Evolutionary conservation across 2,329 filamentous ascomycete genomes (phyloP), one percentile per base, ranked within the genome.

Genomic region (Monosporascus sp.): DNA sequence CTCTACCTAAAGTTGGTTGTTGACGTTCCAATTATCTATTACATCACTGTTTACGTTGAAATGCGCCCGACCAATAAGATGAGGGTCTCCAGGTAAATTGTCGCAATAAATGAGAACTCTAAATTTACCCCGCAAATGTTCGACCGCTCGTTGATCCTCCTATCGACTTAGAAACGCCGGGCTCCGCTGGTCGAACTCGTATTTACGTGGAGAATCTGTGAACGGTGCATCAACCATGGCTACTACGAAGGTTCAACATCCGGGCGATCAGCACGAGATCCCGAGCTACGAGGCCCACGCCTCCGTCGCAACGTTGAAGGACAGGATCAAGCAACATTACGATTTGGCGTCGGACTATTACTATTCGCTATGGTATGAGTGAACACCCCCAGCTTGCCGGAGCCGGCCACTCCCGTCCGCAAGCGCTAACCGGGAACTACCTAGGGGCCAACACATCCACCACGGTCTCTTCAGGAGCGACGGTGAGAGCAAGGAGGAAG

Each of bases 311-410:
- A 61, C 75, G 14, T 69, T 83, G 57, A 83, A 83, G 64, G 79
- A 79, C 55, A 73, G 80, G 52, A 83, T 83, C 64, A 81, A 80
- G 70, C 73, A 76, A 55, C 82, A 85, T 63, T 85, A 85, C 59
- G 81, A 84, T 57, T 73, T 84, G 17, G 78, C 81, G 26, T 83
- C 79, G 50, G 81, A 84, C 61, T 84, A 85, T 64, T 85, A 85
- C 59, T 75, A 84, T 56, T 81, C 76, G 36, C 71, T 85, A 20
- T 85, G 82, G 82, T 83, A 73, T 44, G 31, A 14, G 61, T 61
- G 38, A 26, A 11, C 34, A 34, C 31, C 31, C 27, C 31, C 11
- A 34, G 31, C 31, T 34, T 9, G 9, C 31, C 9, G 9, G 14
- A 34, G 9, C 31, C 31, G 31, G 31, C 19, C 46, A 46, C 26